Conservation (phyloP, 108 stramenopile genomes). For the Nitzschia sp. region DNA sequence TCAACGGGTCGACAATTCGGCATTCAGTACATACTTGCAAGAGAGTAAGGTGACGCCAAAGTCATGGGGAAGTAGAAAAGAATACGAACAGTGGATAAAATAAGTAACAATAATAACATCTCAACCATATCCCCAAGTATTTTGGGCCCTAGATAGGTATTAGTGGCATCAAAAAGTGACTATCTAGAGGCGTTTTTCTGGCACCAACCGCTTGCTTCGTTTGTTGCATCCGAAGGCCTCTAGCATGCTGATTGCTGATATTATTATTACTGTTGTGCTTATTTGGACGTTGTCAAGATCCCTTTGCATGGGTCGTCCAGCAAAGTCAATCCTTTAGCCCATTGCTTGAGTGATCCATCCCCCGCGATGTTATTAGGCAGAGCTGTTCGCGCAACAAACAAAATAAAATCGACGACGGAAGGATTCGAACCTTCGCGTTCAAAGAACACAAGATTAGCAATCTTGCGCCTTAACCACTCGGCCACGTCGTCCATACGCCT, state of each 20-base stretch:
- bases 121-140: too few species aligned
- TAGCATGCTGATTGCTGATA: background rate
- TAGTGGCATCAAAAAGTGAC: too few species aligned
- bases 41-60: conserved; percentile 13
- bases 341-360: too few species aligned
- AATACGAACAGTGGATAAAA: background rate
- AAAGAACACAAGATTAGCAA: conserved; percentile 21
- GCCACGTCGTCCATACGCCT: conserved; percentile 24
- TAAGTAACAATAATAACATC: background rate
- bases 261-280: background rate
- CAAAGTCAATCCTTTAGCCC: too few species aligned
- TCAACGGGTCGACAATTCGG: conserved; percentile 5
- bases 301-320: too few species aligned
- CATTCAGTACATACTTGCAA: conserved; percentile 25
- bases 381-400: too few species aligned
- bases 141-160: too few species aligned
- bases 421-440: conserved; percentile 33
- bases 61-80: conserved; percentile 20
- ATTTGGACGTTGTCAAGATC: background rate
- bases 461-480: conserved; percentile 22
- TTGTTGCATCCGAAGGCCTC: too few species aligned
- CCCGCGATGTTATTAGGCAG: too few species aligned
- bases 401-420: conserved; percentile 27
- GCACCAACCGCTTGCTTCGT: background rate
- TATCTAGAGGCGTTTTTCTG: background rate